Conservation (phyloP, 768 basidiomycete species). For the Lactarius hengduanensis region DNA sequence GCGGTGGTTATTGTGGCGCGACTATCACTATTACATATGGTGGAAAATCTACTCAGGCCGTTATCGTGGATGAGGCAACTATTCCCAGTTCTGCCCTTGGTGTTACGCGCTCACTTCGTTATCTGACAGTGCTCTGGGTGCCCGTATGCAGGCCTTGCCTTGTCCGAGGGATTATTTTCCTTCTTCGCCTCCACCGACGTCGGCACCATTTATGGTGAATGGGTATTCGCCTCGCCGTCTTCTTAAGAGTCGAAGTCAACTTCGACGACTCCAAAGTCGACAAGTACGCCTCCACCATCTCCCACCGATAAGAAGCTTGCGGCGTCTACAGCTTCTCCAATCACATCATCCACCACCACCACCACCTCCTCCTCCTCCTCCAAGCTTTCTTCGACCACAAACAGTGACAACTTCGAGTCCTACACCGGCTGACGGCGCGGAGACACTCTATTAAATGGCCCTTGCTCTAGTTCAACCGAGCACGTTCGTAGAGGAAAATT, state of each 20-base stretch:
- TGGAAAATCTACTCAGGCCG: constrained; percentile 37
- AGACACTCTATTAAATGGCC: not conserved
- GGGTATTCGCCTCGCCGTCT: constrained; percentile 39
- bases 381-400: not conserved
- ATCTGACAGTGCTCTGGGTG: constrained; percentile 57
- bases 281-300: not conserved
- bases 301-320: not conserved
- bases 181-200: constrained; percentile 44
- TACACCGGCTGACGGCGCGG: not conserved
- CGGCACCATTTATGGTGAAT: constrained; percentile 51
- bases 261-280: not conserved
- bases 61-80: constrained; percentile 35
- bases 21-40: constrained; percentile 38
- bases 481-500: not conserved
- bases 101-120: not conserved
- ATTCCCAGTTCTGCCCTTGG: not conserved
- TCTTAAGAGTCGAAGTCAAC: not conserved
- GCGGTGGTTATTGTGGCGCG: constrained; percentile 37
- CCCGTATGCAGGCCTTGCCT: constrained; percentile 55
- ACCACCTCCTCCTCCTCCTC: not conserved
- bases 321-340: not conserved
- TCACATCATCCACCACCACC: not conserved
- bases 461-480: not conserved
- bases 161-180: constrained; percentile 59
- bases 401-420: not conserved